Evolutionary conservation across 352 stramenopile species (phyloP), one percentile per base, ranked within the genome.

Genomic region (Peronospora belbahrii): DNA sequence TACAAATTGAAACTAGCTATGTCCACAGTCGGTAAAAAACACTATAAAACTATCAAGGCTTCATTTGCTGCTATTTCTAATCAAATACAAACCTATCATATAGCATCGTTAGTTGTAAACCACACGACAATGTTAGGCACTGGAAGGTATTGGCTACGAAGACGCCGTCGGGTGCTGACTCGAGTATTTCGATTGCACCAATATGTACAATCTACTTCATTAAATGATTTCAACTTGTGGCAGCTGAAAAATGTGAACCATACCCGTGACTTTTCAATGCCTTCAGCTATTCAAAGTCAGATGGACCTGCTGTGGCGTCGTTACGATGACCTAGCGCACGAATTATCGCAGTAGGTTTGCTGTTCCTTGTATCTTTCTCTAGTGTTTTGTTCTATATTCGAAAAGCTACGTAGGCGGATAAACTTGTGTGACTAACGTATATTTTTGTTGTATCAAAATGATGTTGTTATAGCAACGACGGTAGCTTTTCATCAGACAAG

Each of bases 201-300:
- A 37, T 10, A 31, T 40, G 42, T 51, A 22, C 24, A 2, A 11
- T 20, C 7, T 25, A 25, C 20, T 27, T 4, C 1, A 20, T 25
- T 32, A 19, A 25, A 34, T 11, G 20, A 7, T 5, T n/a, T 13
- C 3, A 36, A 34, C 8, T 17, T 54, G 20, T 43, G 31, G 34
- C 47, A 23, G 20, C 35, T 4, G 8, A 54, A 28, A n/a, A n/a
- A 47, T 48, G 25, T 23, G 27, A 24, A 46, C 33, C 71, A 76
- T 43, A 45, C 43, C 8, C 69, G 74, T 6, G 35, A 44, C 3
- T 74, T 89, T 30, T 72, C 77, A n/a, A 67, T 89, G 65, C 77
- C 83, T 52, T 48, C 72, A 52, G 81, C 77, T 24, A 89, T 89
- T 34, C 14, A 79, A 45, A 84, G 51, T 48, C 77, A 84, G 30